A percentile compares a stretch with the other conserved stretches of the same genome.
Conservation (phyloP, 164 flowering plant genomes). For the Pachysandra terminalis region DNA sequence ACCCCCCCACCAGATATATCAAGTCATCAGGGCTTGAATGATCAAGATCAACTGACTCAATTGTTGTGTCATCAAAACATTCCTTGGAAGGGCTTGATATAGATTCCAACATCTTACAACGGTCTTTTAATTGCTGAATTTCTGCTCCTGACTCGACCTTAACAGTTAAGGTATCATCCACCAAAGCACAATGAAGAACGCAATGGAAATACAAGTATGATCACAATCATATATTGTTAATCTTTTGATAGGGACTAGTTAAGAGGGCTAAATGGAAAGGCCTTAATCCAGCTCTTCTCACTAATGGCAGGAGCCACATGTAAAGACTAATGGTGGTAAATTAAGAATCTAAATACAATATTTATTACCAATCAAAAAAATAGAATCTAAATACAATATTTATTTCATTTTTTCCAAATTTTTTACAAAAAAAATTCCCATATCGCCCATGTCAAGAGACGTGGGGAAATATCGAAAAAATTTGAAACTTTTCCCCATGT, state of each 20-base stretch:
- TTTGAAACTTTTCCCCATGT: too few relatives aligned
- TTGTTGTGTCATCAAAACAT: slow-evolving; percentile 13
- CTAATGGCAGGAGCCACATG: not conserved
- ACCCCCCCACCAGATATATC: slow-evolving; percentile 71
- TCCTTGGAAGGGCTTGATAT: slow-evolving; percentile 15
- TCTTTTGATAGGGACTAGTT: not conserved
- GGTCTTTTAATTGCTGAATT: slow-evolving; percentile 39
- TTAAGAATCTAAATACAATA: too few relatives aligned
- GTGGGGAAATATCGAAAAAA: too few relatives aligned
- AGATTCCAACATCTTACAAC: slow-evolving; percentile 38
- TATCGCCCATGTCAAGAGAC: too few relatives aligned
- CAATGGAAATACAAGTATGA: not conserved
- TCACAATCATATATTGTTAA: not conserved
- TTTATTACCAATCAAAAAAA: too few relatives aligned
- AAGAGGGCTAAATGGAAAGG: not conserved
- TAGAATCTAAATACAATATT: too few relatives aligned
- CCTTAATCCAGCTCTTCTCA: not conserved
- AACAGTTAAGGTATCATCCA: slow-evolving; percentile 4
- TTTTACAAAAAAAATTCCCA: too few relatives aligned
- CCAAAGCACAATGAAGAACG: not conserved
- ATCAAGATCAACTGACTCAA: slow-evolving; percentile 16
- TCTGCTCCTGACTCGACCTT: slow-evolving; percentile 49
- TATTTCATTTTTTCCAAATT: too few relatives aligned
- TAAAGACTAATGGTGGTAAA: too few relatives aligned
- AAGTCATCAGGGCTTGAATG: slow-evolving; percentile 32